Conservation (phyloP, 1,284 basidiomycete species). For the Puccinia horiana region DNA sequence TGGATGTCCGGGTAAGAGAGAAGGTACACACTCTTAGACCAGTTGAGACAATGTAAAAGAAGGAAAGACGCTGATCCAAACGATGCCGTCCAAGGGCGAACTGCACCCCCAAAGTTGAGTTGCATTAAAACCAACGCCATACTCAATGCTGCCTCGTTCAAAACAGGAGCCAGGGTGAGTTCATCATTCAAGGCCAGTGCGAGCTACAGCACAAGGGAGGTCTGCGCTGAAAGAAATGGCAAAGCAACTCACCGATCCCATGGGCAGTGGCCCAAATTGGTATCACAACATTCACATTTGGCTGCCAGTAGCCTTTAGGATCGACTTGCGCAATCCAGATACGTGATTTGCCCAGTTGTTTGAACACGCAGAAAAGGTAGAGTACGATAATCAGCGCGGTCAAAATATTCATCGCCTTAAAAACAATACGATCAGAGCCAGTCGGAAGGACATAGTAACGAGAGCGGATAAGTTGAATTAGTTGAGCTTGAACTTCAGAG, state of each 20-base stretch:
- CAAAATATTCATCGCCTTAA: not conserved
- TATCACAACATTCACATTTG: not conserved
- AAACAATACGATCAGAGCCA: not conserved
- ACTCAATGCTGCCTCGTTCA: not conserved
- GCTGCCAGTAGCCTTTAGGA: constrained; percentile 4
- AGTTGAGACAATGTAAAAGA: constrained; percentile 8
- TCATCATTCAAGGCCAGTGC: not conserved
- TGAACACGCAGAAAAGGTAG: not conserved
- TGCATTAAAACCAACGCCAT: not conserved
- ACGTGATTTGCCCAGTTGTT: constrained; percentile 4
- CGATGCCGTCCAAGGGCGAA: not conserved
- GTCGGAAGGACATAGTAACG: not conserved
- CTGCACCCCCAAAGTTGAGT: not conserved
- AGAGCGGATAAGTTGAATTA: not conserved
- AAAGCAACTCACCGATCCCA: not conserved
- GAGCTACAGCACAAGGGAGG: not conserved
- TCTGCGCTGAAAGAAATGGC: not conserved
- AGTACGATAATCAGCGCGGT: constrained; percentile 2
- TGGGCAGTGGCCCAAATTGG: not conserved
- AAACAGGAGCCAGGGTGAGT: not conserved
- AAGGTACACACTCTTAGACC: constrained; percentile 14
- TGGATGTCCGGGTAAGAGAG: not conserved
- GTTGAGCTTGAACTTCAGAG: not conserved
- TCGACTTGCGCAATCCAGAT: not conserved
- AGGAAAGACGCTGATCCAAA: not conserved